A percentile compares a stretch with the other conserved stretches of the same genome.
Evolutionary conservation across 2,329 filamentous ascomycete genomes (phyloP).

Genomic region (Arthrobotrys megalospora): DNA sequence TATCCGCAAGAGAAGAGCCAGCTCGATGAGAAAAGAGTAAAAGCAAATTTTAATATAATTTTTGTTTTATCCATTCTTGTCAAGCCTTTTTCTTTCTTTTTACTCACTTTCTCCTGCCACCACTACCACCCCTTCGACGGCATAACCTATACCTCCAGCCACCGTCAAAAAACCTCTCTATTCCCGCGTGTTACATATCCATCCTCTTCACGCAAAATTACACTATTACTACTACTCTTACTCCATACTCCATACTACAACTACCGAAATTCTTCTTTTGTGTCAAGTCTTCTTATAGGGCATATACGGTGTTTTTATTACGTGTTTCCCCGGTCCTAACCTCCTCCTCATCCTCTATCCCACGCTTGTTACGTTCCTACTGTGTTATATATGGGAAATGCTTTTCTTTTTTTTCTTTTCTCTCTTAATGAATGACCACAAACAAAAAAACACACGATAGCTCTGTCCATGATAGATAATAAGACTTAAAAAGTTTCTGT

Average conservation of each 20-base stretch:
- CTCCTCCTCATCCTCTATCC: slow-evolving; percentile 29
- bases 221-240: slow-evolving; percentile 15
- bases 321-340: slow-evolving; percentile 31
- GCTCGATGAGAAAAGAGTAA: slow-evolving; percentile 91
- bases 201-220: slow-evolving; percentile 21
- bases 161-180: background rate
- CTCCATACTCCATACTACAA: slow-evolving; percentile 8
- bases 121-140: slow-evolving; percentile 14
- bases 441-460: slow-evolving; percentile 16
- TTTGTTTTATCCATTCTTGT: slow-evolving; percentile 64
- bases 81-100: slow-evolving; percentile 13
- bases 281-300: slow-evolving; percentile 60
- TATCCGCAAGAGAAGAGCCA: slow-evolving; percentile 95
- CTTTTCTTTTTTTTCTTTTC: slow-evolving; percentile 38
- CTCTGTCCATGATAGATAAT: slow-evolving; percentile 9
- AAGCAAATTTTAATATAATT: slow-evolving; percentile 18
- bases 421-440: slow-evolving; percentile 61
- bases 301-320: slow-evolving; percentile 59
- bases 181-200: slow-evolving; percentile 38
- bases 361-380: slow-evolving; percentile 62
- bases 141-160: background rate
- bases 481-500: background rate
- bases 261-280: slow-evolving; percentile 35
- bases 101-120: background rate
- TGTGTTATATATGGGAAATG: slow-evolving; percentile 63